Conservation (phyloP, 352 stramenopile genomes). For the Pythium pyrilobum region DNA sequence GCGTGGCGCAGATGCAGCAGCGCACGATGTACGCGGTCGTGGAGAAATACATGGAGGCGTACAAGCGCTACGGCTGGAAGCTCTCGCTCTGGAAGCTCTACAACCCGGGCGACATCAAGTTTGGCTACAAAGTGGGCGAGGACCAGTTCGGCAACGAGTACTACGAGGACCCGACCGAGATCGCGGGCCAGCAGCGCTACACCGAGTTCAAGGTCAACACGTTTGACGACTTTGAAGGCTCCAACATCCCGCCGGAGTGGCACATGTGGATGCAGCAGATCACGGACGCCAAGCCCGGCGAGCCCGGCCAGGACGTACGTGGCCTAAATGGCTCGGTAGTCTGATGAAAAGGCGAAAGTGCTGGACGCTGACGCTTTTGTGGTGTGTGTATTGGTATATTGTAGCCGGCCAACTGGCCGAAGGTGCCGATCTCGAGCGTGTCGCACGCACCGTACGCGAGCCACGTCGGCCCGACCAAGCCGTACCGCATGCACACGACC, state of each 20-base stretch:
- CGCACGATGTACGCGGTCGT: slow-evolving; percentile 73
- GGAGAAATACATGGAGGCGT: slow-evolving; percentile 79
- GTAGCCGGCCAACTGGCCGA: slow-evolving; percentile 67
- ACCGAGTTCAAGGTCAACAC: slow-evolving; percentile 79
- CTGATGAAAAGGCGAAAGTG: not conserved
- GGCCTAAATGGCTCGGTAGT: not conserved
- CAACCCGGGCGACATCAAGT: slow-evolving; percentile 85
- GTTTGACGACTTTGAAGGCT: slow-evolving; percentile 74
- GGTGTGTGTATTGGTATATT: not conserved
- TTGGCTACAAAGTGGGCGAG: slow-evolving; percentile 71
- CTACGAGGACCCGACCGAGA: slow-evolving; percentile 79
- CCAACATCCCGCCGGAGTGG: slow-evolving; percentile 76
- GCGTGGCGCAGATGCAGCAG: slow-evolving; percentile 30
- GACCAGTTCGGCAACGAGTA: slow-evolving; percentile 86
- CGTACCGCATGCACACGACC: slow-evolving; percentile 75
- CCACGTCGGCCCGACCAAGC: slow-evolving; percentile 58
- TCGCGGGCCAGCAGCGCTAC: slow-evolving; percentile 75
- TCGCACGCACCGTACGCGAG: slow-evolving; percentile 67
- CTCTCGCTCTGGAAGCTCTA: slow-evolving; percentile 85
- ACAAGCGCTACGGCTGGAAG: slow-evolving; percentile 80
- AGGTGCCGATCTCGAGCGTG: slow-evolving; percentile 39
- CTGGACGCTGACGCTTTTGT: not conserved
- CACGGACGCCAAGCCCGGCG: slow-evolving; percentile 59
- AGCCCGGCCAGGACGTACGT: slow-evolving; percentile 58
- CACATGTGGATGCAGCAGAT: slow-evolving; percentile 83